Evolutionary conservation across 2,329 filamentous ascomycete species (phyloP), one percentile per base, ranked within the genome.

Genomic region (Cladophialophora chaetospira): DNA sequence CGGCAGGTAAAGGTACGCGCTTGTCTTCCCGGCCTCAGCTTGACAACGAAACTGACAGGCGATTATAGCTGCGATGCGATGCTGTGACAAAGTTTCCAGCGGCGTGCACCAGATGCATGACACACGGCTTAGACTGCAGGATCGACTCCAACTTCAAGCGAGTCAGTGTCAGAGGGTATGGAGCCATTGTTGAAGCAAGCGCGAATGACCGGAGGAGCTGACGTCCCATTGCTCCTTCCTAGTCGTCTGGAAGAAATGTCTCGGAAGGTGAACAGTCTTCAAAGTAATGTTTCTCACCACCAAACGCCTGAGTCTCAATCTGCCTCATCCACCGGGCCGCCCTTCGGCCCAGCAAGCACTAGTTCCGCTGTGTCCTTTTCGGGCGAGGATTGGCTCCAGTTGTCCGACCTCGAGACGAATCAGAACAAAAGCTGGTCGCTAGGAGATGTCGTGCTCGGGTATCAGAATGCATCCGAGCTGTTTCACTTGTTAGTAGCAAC

Each of bases 111-210:
- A 31, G 53, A 36, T 55, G 53, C 38, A 21, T 43, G n/a, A 19
- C 23, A n/a, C 25, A 55, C 4, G 36, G 44, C 4, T 25, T 55
- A n/a, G 44, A 49, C 44, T 55, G 53, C 26, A 25, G 44, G 36
- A 49, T 55, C 23, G 53, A 55, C 28, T 49, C 53, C 9, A 55
- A 55, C n/a, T 55, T 55, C 53, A 55, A 35, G 19, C 31, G 53
- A 6, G 45, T 49, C 44, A 55, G 44, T 25, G 53, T 55, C 23
- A 49, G 45, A 49, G 44, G 31, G 52, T 54, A 54, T 35, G 42
- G 5, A 25, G 10, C 25, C 28, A 11, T 21, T 21, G 5, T 13
- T 38, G 15, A 10, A 21, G 21, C 4, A 28, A 33, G 21, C 23
- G 23, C 23, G 25, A 33, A 21, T 3, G 31, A 2, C 15, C n/a